Evolutionary conservation across 345 rosid genomes (phyloP), one percentile per base, ranked within the genome.

Genomic region (Euclidium syriacum): DNA sequence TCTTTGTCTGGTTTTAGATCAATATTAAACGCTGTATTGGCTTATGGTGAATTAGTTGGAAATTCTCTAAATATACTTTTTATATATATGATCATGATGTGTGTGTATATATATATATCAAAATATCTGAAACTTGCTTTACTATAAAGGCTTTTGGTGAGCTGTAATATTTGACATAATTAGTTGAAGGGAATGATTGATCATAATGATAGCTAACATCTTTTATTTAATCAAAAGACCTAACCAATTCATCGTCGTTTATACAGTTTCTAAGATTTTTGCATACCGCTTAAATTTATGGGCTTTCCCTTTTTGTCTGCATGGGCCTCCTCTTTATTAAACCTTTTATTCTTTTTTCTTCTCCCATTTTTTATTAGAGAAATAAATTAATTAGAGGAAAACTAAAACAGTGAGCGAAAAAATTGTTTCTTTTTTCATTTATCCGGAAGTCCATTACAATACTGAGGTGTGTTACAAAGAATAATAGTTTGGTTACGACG

Each of bases 61-160:
- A 43, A 52, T 43, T n/a, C 40, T 69, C 15, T 52, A 17, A 30
- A 42, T 32, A 41, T 26, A 33, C 6, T 16, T 20, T 11, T 10
- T 14, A 5, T 20, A 57, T 44, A 17, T 12, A 35, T 56, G 41
- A 3, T n/a, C n/a, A n/a, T 39, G 25, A 12, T 43, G 16, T 66
- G 18, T 57, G 22, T 53, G 53, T 53, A 2, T 41, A 3, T 42
- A 34, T 53, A 32, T 54, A 23, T 40, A 33, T 65, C 20, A 48
- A 68, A 68, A 68, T 42, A 52, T 61, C 49, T 43, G 67, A 69
- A 35, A 61, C 67, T 52, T 68, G 67, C 67, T 68, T 60, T 52
- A 60, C 67, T 61, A 52, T 69, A 69, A 61, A 69, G 73, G 34
- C 20, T 61, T 52, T 34, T 35, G 67, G 3, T 68, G 73, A 68